Percentiles rank a stretch among this genome's conserved stretches.
These are phyloP conservation scores for Podospora tetraspora DNA, from an alignment of 495 filamentous ascomycete species.

Conservation along the genomic window DNA sequence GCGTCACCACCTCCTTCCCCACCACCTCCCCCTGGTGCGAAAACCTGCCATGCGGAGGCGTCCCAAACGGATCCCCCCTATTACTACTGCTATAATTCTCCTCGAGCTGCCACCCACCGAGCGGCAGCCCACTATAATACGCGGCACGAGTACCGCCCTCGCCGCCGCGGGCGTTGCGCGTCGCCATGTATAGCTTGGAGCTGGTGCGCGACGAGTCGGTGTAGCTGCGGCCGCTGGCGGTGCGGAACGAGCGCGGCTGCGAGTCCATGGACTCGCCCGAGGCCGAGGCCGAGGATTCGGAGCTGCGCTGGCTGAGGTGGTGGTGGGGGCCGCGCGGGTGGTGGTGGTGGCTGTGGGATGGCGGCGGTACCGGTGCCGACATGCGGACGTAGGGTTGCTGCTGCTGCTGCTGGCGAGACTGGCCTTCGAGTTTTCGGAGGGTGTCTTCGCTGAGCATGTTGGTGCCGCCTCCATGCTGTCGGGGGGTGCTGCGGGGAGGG, in stretches of 20 bases:
- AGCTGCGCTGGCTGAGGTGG: constrained; percentile 26
- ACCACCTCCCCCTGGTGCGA: constrained; percentile 7
- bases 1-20: constrained; percentile 4
- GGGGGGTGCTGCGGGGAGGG: constrained; percentile 12
- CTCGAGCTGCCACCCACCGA: not conserved
- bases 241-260: constrained; percentile 22
- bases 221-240: constrained; percentile 22
- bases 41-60: constrained; percentile 9
- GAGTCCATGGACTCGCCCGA: constrained; percentile 34
- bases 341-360: constrained; percentile 18
- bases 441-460: constrained; percentile 32
- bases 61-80: constrained; percentile 21
- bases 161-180: constrained; percentile 5
- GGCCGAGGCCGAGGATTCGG: constrained; percentile 23
- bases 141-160: constrained; percentile 16
- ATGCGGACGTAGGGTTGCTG: not conserved
- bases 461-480: constrained; percentile 2
- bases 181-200: constrained; percentile 20
- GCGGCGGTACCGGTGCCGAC: not conserved
- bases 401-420: constrained; percentile 11
- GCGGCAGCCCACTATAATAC: not conserved
- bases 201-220: constrained; percentile 21
- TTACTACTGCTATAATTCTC: not conserved
- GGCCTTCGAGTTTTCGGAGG: constrained; percentile 31
- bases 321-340: constrained; percentile 18